Evolutionary conservation across 2,329 filamentous ascomycete genomes (phyloP), one percentile per base, ranked within the genome.

Genomic region (Aspergillus awamori): DNA sequence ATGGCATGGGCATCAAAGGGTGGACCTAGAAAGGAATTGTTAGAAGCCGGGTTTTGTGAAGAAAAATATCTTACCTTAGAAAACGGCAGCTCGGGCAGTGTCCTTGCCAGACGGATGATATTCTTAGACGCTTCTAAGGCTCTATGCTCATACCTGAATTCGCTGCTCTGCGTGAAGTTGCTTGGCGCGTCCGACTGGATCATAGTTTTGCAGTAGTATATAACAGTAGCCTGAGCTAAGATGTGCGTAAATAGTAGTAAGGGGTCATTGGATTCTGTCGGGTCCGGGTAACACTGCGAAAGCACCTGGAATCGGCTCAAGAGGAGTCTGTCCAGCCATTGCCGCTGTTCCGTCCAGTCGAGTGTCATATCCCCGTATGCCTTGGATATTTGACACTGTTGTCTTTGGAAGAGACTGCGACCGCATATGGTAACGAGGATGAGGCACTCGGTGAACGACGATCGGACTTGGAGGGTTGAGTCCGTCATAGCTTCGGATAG

Each of bases 381-480:
- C 22, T 64, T 59, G 7, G 61, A 60, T 13, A 67, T 62, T 11
- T 62, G 43, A 15, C 58, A 59, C 38, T 59, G 59, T 26, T 70
- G 67, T 28, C 30, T 56, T 13, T 67, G 67, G 3, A 65, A 47
- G 17, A 70, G 61, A 52, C 60, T 64, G 13, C 68, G 68, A 2
- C 67, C 67, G 51, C 67, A 68, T 8, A 70, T 64, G 1, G 72
- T 73, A 10, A 68, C 70, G 2, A 76, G 61, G 17, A 75, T 70
- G 22, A 76, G 62, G 53, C 69, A 74, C 59, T 76, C 72, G 28
- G 66, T 70, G 52, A 76, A 73, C 2, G 72, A 56, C 0, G 71
- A 72, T 15, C 36, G 59, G 22, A 53, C 28, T 48, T 57, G 69
- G 4, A 63, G 55, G 38, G 64, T 59, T 51, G 63, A n/a, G 5